phyloP scores from a whole-genome alignment of 2,329 filamentous ascomycete genomes.

The Nannizziopsis barbatae region DNA sequence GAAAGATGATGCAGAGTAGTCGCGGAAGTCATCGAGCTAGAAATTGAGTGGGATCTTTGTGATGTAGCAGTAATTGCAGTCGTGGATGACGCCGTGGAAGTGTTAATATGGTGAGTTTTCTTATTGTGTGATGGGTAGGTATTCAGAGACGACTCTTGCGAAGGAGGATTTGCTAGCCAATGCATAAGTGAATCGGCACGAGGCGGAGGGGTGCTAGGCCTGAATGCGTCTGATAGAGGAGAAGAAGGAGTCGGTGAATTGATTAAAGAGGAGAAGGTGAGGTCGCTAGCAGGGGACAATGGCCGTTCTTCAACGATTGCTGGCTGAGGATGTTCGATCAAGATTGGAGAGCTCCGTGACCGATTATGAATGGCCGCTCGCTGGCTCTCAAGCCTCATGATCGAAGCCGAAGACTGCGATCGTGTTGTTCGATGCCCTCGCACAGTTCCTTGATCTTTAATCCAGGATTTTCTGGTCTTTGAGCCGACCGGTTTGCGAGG shows the following conservation, averaged over 20 bases:
- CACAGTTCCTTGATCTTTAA: not conserved
- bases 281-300: not conserved
- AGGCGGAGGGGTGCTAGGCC: not conserved
- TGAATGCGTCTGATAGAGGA: not conserved
- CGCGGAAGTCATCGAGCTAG: slow-evolving; percentile 20
- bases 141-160: not conserved
- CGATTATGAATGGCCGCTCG: not conserved
- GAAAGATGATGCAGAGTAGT: slow-evolving; percentile 15
- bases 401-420: slow-evolving; percentile 6
- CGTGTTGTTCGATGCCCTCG: slow-evolving; percentile 1
- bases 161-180: slow-evolving; percentile 1
- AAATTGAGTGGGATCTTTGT: slow-evolving; percentile 22
- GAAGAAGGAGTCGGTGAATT: not conserved
- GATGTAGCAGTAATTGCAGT: slow-evolving; percentile 18
- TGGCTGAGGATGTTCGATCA: not conserved
- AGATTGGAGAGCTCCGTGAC: slow-evolving; percentile 1
- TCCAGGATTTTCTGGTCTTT: slow-evolving; percentile 2
- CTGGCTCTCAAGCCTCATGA: slow-evolving; percentile 7
- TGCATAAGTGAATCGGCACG: slow-evolving; percentile 8
- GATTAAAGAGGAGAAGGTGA: not conserved
- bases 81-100: slow-evolving; percentile 26
- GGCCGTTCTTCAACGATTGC: not conserved
- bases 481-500: slow-evolving; percentile 26
- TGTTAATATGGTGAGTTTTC: slow-evolving; percentile 26
- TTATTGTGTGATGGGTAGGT: not conserved